These are phyloP conservation scores for Lyophyllum atratum DNA, from an alignment of 768 basidiomycete genomes.

Conservation along the genomic window DNA sequence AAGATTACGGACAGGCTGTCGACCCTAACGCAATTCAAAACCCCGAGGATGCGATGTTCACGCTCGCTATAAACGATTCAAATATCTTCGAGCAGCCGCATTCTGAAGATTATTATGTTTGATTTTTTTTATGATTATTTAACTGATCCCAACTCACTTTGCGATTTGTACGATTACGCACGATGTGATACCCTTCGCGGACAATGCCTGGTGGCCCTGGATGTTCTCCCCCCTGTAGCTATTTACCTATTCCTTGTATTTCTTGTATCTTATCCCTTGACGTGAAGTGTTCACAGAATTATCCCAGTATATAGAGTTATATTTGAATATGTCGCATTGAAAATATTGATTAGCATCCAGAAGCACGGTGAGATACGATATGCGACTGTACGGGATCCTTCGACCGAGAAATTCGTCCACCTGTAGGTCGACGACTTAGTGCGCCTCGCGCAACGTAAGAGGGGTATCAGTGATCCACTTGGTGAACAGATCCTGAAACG, in stretches of 20 bases:
- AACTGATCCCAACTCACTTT: slow-evolving; percentile 1
- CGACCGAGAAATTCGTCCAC: neutral
- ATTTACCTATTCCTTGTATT: slow-evolving; percentile 7
- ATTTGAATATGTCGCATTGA: neutral
- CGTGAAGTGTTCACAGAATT: neutral
- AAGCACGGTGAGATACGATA: neutral
- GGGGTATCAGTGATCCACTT: slow-evolving; percentile 60
- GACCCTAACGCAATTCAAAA: slow-evolving; percentile 1
- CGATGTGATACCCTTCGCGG: slow-evolving; percentile 5
- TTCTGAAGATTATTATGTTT: slow-evolving; percentile 14
- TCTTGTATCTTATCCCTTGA: slow-evolving; percentile 2
- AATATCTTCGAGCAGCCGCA: slow-evolving; percentile 25
- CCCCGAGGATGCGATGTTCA: slow-evolving; percentile 23
- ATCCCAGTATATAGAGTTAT: neutral
- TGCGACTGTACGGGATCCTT: neutral
- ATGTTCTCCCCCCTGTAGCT: slow-evolving; percentile 9
- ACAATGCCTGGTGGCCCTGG: slow-evolving; percentile 1
- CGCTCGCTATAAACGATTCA: slow-evolving; percentile 29
- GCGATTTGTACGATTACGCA: slow-evolving; percentile 4
- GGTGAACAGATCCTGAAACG: slow-evolving; percentile 55
- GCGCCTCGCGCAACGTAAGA: slow-evolving; percentile 28
- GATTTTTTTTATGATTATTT: slow-evolving; percentile 4
- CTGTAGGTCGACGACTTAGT: neutral
- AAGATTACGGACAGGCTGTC: slow-evolving; percentile 8
- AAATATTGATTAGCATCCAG: neutral